Evolutionary conservation across 2,329 filamentous ascomycete species (phyloP), one percentile per base, ranked within the genome.

Genomic region (Pseudogymnoascus sp.): DNA sequence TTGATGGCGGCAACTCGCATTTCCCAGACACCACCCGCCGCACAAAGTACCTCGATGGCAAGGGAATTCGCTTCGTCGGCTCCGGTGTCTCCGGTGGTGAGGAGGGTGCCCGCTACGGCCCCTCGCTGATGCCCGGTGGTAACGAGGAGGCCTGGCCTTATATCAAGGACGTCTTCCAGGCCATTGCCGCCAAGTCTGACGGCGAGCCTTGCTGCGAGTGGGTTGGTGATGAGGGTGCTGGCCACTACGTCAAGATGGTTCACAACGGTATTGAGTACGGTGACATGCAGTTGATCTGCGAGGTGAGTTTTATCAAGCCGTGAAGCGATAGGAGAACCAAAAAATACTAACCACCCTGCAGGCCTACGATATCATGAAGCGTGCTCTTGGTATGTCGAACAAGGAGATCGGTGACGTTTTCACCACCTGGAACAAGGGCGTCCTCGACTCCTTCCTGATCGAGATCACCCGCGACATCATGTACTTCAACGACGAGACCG

Each of bases 211-310:
- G 94, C 87, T 99, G 94, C 76, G 94, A 99, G 80, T 99, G 94
- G 94, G 94, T 99, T 72, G 94, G 94, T 81, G 94, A 97, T 80
- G 92, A 97, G 79, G 94, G 94, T 86, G 90, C 94, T 80, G 94
- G 94, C 72, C 94, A 99, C 87, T 99, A 97, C 84, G 93, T 99
- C 83, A 99, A 99, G 90, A 99, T 99, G 94, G 94, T 99, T 67
- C 94, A 99, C 88, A 99, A 99, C 81, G 94, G 94, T 85, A 99
- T 99, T 72, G 94, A 99, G 82, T 99, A 99, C 77, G 94, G 94
- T 86, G 94, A 99, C 82, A 99, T 99, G 94, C 94, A 99, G 84
- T 85, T 99, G 74, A 99, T 99, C 77, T 95, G 89, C 79, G 94
- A 99, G 87, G 93, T 96, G 80, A 71, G 85, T 58, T 50, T 58